A percentile compares a stretch with the other conserved stretches of the same genome.
Conservation (phyloP, 345 rosid species). For the Draba incana region DNA sequence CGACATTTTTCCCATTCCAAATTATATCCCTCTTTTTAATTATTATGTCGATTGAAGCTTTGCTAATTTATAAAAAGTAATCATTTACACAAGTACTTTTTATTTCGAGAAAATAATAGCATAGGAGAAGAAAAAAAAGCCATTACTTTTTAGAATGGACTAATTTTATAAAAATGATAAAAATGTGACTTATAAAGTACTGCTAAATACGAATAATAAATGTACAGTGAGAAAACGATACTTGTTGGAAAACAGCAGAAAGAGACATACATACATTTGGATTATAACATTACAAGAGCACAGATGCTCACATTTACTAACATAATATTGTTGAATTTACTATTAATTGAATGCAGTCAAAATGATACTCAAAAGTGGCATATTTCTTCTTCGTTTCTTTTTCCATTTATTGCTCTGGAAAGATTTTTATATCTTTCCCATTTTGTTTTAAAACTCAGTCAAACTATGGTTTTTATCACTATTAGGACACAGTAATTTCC, state of each 20-base stretch:
- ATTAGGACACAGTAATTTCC: constrained; percentile 34
- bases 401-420: constrained; percentile 32
- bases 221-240: constrained; percentile 34
- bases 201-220: constrained; percentile 17
- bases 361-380: constrained; percentile 14
- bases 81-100: constrained; percentile 24
- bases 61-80: constrained; percentile 16
- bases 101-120: not conserved
- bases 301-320: constrained; percentile 37
- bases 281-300: not conserved
- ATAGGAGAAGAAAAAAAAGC: not conserved
- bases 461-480: constrained; percentile 29
- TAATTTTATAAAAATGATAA: constrained; percentile 18
- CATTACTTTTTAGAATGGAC: constrained; percentile 4
- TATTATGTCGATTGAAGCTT: constrained; percentile 31
- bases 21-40: constrained; percentile 5
- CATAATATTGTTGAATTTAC: constrained; percentile 29
- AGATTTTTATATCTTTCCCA: not conserved
- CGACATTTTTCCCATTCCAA: too few species aligned
- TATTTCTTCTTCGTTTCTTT: not conserved
- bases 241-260: constrained; percentile 34
- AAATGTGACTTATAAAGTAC: constrained; percentile 21
- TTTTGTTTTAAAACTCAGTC: constrained; percentile 32
- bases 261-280: constrained; percentile 8
- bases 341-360: constrained; percentile 39